Base-by-base conservation (phyloP, 1,284 basidiomycete genomes). In the Boletus semigastroideus region DNA sequence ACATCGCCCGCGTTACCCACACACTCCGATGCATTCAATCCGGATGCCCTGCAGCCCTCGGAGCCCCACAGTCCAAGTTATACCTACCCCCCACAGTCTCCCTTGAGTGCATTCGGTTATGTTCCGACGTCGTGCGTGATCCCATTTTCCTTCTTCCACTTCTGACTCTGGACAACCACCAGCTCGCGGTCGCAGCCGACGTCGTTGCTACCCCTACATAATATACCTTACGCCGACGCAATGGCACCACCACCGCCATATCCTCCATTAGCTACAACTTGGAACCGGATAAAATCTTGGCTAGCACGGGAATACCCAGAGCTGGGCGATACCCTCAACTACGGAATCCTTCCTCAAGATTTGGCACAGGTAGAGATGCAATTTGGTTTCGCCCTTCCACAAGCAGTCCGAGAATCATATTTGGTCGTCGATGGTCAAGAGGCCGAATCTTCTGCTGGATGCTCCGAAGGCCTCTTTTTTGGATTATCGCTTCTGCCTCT, bases 311-410 rank as follows among this genome's bases (percentile, higher is more conserved):
- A 93, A 70, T 94, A 94, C 71, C 92, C 92, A 38, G 92, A 96
- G 64, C 81, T 96, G 17, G 87, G 89, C 39, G 92, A 96, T 67
- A 94, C 92, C 19, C 84, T 96, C 59, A 94, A 94, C 70, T 88
- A 87, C 58, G 91, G 91, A 56, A 89, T 91, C 55, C 76, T 86
- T 38, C 84, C 85, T 8, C 80, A 82, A 56, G 84, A 90, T 63
- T 79, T 95, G 48, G 78, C 84, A 37, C 79, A 86, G 41, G 79
- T 94, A 61, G 92, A 95, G 72, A 78, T 84, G 68, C 82, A 90
- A 59, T 83, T 96, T 53, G 92, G 92, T 19, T 84, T 88, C 60
- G 76, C 83, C 7, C 80, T 96, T 17, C 92, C 92, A 3, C 76
- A 80, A 25, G 82, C 86, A 22, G 81, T 96, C 13, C 83, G 90